Evolutionary conservation across 805 yeast genomes (phyloP).

Genomic region (Myxozyma lipomycoides): DNA sequence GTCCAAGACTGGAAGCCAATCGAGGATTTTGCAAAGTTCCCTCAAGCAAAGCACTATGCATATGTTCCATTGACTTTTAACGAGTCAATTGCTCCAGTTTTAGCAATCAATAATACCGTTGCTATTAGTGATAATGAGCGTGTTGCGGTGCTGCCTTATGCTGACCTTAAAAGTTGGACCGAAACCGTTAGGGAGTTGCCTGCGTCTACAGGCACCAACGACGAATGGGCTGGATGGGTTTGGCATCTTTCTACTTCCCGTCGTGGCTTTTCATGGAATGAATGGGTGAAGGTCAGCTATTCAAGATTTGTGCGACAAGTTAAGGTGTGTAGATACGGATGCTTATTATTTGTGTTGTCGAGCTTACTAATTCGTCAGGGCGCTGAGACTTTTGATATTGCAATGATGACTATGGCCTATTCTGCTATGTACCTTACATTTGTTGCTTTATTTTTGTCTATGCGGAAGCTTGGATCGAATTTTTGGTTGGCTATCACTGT

Average conservation of each 20-base stretch:
- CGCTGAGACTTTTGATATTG: slow-evolving; percentile 83
- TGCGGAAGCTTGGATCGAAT: slow-evolving; percentile 74
- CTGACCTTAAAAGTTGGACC: slow-evolving; percentile 34
- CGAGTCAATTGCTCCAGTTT: slow-evolving; percentile 38
- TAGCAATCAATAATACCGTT: slow-evolving; percentile 13
- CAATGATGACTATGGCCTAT: slow-evolving; percentile 74
- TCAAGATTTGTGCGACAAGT: slow-evolving; percentile 35
- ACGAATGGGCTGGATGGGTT: slow-evolving; percentile 40
- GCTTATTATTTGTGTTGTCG: not conserved
- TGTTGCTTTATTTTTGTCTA: slow-evolving; percentile 65
- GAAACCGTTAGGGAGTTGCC: slow-evolving; percentile 29
- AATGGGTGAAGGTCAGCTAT: slow-evolving; percentile 38
- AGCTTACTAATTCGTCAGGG: slow-evolving; percentile 41
- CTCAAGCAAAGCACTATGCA: slow-evolving; percentile 46
- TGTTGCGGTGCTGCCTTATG: slow-evolving; percentile 40
- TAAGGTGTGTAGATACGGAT: slow-evolving; percentile 6
- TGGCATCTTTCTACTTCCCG: slow-evolving; percentile 45
- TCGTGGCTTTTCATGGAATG: slow-evolving; percentile 38
- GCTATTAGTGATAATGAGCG: slow-evolving; percentile 29
- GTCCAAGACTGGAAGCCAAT: slow-evolving; percentile 49
- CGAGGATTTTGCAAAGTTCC: slow-evolving; percentile 42
- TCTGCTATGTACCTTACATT: slow-evolving; percentile 84
- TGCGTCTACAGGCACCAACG: slow-evolving; percentile 28
- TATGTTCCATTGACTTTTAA: slow-evolving; percentile 58
- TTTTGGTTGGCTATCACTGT: slow-evolving; percentile 85